Evolutionary conservation across 352 stramenopile species (phyloP), one percentile per base, ranked within the genome.

Genomic region (Pythium rishiriense): DNA sequence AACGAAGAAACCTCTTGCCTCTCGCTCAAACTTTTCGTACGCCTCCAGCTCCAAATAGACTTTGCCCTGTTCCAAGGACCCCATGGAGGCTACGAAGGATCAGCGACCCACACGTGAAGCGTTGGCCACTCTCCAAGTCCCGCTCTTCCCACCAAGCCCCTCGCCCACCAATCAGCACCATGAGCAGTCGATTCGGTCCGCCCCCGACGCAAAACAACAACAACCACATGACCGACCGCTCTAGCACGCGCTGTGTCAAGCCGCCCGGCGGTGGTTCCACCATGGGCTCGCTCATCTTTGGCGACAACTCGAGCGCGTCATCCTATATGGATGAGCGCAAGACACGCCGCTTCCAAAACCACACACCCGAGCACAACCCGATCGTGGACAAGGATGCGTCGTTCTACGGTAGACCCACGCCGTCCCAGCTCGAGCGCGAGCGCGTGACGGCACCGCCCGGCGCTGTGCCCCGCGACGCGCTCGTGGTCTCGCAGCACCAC

Each of bases 311-410:
- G 14, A 48, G 43, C 42, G 63, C 75, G 29, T 26, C 47, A 26
- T 85, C 37, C 14, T 43, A 81, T 64, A 69, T 84, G 54, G 79
- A 87, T 50, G 79, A 87, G 33, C 74, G 74, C 55, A 82, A 81
- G 56, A 74, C 74, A 14, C 76, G 79, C 39, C 79, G 79, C 15
- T 75, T 73, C 25, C 64, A 73, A 14, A 55, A 67, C 1, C 49
- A 76, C 42, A 64, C 26, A 15, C 79, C 79, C 4, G 74, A 87
- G 63, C 66, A 76, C 4, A 74, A 74, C 46, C 62, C 68, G 29
- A 70, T 76, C 37, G 74, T 71, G 7, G 72, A 68, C 37, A 79
- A 83, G 46, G 26, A 74, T 14, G 10, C 31, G 10, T 87, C 75
- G 31, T 82, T 75, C 62, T 85, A 85, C 33, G 68, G 71, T 26